Conservation (phyloP, 805 yeast genomes). For the Wickerhamomyces ciferrii region DNA sequence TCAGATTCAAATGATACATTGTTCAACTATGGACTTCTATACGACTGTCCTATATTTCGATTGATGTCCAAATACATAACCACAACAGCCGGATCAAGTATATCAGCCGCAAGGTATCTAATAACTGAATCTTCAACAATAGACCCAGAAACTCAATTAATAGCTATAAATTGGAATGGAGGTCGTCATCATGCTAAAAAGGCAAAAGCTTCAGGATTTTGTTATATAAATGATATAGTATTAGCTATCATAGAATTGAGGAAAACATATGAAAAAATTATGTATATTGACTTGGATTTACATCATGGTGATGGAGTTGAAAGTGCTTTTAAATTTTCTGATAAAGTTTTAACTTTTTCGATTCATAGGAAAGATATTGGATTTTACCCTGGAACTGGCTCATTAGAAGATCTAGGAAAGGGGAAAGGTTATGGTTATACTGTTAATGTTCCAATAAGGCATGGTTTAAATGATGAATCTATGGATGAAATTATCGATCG, state of each 20-base stretch:
- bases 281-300: constrained; percentile 67
- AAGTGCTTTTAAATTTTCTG: constrained; percentile 50
- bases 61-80: constrained; percentile 43
- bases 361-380: constrained; percentile 61
- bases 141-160: constrained; percentile 17
- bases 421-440: constrained; percentile 32
- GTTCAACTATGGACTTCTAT: constrained; percentile 40
- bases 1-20: constrained; percentile 10
- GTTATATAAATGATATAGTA: constrained; percentile 68
- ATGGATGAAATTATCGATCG: constrained; percentile 31
- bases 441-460: constrained; percentile 50
- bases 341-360: constrained; percentile 55
- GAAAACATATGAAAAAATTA: constrained; percentile 35
- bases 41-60: constrained; percentile 65
- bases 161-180: constrained; percentile 71
- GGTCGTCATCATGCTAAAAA: constrained; percentile 69
- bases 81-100: constrained; percentile 51
- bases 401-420: constrained; percentile 27
- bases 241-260: constrained; percentile 50
- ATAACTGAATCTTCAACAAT: constrained; percentile 1
- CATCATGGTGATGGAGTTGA: constrained; percentile 85
- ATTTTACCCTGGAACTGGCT: constrained; percentile 73
- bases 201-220: constrained; percentile 58
- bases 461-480: constrained; percentile 48
- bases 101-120: constrained; percentile 40